Conservation (phyloP, 441 rosid species). For the Viola pubescens region DNA sequence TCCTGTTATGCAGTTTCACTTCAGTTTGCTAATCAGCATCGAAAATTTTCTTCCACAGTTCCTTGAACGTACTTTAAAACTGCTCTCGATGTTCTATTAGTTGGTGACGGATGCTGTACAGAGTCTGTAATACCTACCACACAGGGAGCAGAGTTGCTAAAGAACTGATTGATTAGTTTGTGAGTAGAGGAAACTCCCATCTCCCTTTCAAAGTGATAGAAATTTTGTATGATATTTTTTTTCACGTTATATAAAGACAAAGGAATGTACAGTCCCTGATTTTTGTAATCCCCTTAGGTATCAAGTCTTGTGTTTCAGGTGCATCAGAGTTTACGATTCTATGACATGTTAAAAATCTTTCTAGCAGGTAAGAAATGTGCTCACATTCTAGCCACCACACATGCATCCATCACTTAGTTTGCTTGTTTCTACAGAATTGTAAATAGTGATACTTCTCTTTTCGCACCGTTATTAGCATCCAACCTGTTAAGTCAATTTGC, state of each 20-base stretch:
- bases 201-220: slow-evolving; percentile 1
- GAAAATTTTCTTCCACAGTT: slow-evolving; percentile 9
- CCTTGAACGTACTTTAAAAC: slow-evolving; percentile 5
- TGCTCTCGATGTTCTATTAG: neutral
- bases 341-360: neutral
- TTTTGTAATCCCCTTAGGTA: neutral
- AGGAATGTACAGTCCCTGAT: slow-evolving; percentile 5
- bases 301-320: slow-evolving; percentile 3
- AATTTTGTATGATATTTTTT: neutral
- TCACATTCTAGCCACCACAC: too few relatives aligned
- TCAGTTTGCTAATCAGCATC: neutral
- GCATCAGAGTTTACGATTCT: neutral
- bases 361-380: too few relatives aligned
- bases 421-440: too few relatives aligned
- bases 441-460: too few relatives aligned
- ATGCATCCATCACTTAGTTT: too few relatives aligned
- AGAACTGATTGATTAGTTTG: neutral
- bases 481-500: too few relatives aligned
- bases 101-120: neutral
- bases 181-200: neutral
- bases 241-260: neutral
- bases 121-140: neutral
- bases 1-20: slow-evolving; percentile 2
- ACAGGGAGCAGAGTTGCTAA: neutral
- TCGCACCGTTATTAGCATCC: too few relatives aligned